Evolutionary conservation across 1,284 basidiomycete genomes (phyloP), one percentile per base, ranked within the genome.

Genomic region (Ceratobasidium sp.): DNA sequence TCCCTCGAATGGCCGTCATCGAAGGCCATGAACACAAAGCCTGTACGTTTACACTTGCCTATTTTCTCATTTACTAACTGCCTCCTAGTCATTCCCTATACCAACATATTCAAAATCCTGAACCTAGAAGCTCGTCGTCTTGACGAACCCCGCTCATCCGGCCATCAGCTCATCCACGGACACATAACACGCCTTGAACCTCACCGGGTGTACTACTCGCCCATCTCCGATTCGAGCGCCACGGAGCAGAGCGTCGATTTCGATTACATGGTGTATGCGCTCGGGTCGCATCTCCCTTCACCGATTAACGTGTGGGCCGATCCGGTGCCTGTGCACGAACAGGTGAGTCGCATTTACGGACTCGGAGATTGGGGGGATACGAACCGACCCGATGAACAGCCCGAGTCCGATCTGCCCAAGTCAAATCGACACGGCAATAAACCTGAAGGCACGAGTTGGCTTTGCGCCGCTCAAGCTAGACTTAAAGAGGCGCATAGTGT

Each of bases 61-160:
- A 14, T 14, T 11, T 42, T n/a, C 50, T 16, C n/a, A n/a, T n/a
- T 13, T 2, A 5, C 50, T 53, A 42, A 64, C 39, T 16, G n/a
- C 6, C 25, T 46, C 5, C 1, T 29, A 67, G 83, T 91, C 77
- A 84, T 90, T 72, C 88, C 90, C 0, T 88, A 87, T 75, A 78
- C 78, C 69, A 82, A 80, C 72, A 70, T 83, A 62, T 82, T 83
- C 72, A 71, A 72, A 46, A 74, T 36, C 69, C 49, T 66, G 67
- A 69, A 66, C 69, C 46, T 60, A 72, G 52, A 56, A 27, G 52
- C 53, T 30, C 19, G 39, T 27, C 60, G 50, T 3, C 69, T 49
- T 39, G 54, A 27, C 67, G 9, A 70, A 30, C 27, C 52, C 33
- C 47, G 59, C 9, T 47, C 69, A 42, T 71, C 71, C 58, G 73